Percentiles rank a stretch among this genome's conserved stretches.
Conservation (phyloP, 2,329 filamentous ascomycete species). For the Botrytis aclada region DNA sequence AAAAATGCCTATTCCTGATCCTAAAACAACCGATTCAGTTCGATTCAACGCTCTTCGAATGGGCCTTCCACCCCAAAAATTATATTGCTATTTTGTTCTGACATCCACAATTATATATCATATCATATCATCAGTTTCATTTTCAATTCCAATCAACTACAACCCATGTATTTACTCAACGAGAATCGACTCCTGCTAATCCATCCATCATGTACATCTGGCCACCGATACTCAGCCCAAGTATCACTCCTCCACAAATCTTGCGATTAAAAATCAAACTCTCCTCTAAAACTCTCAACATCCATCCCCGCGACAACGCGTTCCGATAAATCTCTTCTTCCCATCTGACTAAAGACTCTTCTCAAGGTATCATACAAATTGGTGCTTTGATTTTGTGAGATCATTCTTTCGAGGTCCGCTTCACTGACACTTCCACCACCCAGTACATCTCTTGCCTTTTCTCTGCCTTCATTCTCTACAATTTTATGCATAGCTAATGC, state of each 20-base stretch:
- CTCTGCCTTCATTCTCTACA: constrained; percentile 79
- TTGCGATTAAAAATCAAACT: constrained; percentile 74
- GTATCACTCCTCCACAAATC: not conserved
- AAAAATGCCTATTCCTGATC: not conserved
- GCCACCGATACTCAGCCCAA: not conserved
- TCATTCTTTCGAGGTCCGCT: constrained; percentile 77
- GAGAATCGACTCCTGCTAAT: not conserved
- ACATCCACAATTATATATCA: not conserved
- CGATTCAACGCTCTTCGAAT: not conserved
- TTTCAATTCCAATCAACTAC: not conserved
- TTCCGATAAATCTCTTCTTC: constrained; percentile 80
- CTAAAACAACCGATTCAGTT: not conserved
- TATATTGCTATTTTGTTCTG: not conserved
- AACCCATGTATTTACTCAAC: not conserved
- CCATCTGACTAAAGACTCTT: constrained; percentile 96
- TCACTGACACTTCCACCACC: constrained; percentile 61
- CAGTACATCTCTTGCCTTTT: constrained; percentile 79
- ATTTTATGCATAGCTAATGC: constrained; percentile 94
- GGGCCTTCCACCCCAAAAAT: not conserved
- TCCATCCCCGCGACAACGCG: constrained; percentile 87
- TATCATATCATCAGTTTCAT: not conserved
- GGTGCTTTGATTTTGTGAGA: constrained; percentile 92
- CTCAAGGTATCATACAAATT: constrained; percentile 94
- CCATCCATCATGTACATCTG: not conserved
- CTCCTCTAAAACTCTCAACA: constrained; percentile 79